Percentiles rank a stretch among this genome's conserved stretches.
phyloP scores from a whole-genome alignment of 768 basidiomycete genomes.

The Lactarius sanguifluus region DNA sequence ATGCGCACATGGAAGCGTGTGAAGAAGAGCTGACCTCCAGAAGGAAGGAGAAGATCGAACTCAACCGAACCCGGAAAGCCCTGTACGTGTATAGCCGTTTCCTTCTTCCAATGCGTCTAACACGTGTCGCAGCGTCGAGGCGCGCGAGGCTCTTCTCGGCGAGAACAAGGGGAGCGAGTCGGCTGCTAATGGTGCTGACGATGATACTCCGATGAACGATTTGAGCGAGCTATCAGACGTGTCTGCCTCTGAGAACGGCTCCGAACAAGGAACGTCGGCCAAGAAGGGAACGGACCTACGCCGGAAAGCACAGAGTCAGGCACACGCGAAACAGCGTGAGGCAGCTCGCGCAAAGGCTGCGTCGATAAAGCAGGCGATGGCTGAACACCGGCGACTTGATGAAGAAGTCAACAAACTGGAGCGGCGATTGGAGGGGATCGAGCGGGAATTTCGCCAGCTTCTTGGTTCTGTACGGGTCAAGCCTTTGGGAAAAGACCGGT shows the following conservation, averaged over 20 bases:
- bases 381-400: slow-evolving; percentile 79
- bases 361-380: slow-evolving; percentile 75
- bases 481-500: slow-evolving; percentile 88
- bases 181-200: slow-evolving; percentile 42
- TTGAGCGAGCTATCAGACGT: slow-evolving; percentile 74
- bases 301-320: slow-evolving; percentile 52
- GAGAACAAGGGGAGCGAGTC: slow-evolving; percentile 48
- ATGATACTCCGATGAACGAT: slow-evolving; percentile 63
- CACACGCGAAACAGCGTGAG: slow-evolving; percentile 78
- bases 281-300: slow-evolving; percentile 40
- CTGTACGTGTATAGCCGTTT: slow-evolving; percentile 55
- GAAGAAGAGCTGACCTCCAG: slow-evolving; percentile 89
- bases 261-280: slow-evolving; percentile 45
- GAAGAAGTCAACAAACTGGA: slow-evolving; percentile 87
- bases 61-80: slow-evolving; percentile 86
- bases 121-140: slow-evolving; percentile 54
- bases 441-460: slow-evolving; percentile 91
- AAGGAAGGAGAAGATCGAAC: slow-evolving; percentile 93
- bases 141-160: slow-evolving; percentile 63
- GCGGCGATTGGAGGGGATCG: slow-evolving; percentile 79
- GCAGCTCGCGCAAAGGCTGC: slow-evolving; percentile 74
- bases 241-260: slow-evolving; percentile 57
- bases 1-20: slow-evolving; percentile 86
- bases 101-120: slow-evolving; percentile 19
- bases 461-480: slow-evolving; percentile 83